Evolutionary conservation across 495 filamentous ascomycete species (phyloP).

Genomic region (Gamarada debralockiae): DNA sequence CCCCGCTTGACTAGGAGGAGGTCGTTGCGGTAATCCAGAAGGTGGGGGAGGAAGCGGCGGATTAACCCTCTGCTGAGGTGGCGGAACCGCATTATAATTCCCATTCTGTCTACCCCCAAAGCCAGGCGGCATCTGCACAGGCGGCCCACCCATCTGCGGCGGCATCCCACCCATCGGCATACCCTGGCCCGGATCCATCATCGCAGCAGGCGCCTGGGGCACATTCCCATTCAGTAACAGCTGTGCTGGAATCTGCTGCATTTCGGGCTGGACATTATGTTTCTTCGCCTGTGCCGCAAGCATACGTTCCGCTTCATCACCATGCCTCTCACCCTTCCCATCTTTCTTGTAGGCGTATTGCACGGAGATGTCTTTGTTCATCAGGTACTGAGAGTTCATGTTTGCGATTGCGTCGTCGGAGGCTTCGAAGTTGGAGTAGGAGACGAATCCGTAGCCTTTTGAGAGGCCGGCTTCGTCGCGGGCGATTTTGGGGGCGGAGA

Average conservation of each 20-base stretch:
- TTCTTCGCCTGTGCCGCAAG: slow-evolving; percentile 90
- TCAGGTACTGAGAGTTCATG: slow-evolving; percentile 96
- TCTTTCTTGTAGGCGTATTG: slow-evolving; percentile 99
- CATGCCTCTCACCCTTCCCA: slow-evolving; percentile 94
- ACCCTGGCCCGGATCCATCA: slow-evolving; percentile 26
- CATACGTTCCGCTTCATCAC: slow-evolving; percentile 90
- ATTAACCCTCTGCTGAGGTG: slow-evolving; percentile 26
- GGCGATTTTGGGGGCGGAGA: slow-evolving; percentile 87
- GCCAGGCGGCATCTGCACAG: slow-evolving; percentile 34
- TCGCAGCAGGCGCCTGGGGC: slow-evolving; percentile 25
- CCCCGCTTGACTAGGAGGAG: slow-evolving; percentile 72
- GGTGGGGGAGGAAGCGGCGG: slow-evolving; percentile 56
- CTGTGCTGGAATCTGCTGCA: slow-evolving; percentile 53
- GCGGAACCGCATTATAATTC: slow-evolving; percentile 25
- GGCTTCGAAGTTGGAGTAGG: slow-evolving; percentile 90
- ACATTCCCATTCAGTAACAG: slow-evolving; percentile 20
- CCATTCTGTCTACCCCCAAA: slow-evolving; percentile 36
- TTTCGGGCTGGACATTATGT: slow-evolving; percentile 79
- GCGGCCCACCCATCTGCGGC: slow-evolving; percentile 35
- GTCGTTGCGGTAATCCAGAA: slow-evolving; percentile 72
- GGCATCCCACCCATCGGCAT: slow-evolving; percentile 23
- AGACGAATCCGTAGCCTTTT: slow-evolving; percentile 97
- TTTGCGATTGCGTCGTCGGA: slow-evolving; percentile 86
- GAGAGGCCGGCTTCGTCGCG: slow-evolving; percentile 86
- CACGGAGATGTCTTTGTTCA: slow-evolving; percentile 92